Percentiles rank a stretch among this genome's conserved stretches.
phyloP scores from a whole-genome alignment of 2,329 filamentous ascomycete species.

The Xylaria sp. region DNA sequence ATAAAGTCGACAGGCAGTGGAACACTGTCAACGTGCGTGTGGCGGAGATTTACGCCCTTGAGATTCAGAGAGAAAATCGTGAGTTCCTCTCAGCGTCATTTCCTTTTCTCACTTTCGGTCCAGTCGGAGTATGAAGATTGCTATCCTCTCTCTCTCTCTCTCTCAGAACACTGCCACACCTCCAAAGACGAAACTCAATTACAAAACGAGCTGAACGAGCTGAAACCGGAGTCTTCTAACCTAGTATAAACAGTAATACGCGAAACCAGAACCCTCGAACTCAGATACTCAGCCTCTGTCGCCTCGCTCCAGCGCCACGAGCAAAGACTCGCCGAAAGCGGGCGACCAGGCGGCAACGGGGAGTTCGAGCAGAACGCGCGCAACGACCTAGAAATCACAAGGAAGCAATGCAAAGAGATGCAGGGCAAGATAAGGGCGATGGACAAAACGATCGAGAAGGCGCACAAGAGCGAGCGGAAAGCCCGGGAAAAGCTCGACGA shows the following conservation, averaged over 20 bases:
- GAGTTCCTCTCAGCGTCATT: background rate
- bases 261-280: background rate
- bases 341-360: conserved; percentile 8
- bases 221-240: background rate
- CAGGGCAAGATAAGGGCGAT: background rate
- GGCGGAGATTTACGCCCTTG: background rate
- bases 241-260: background rate
- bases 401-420: background rate
- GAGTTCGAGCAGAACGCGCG: conserved; percentile 10
- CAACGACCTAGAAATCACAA: background rate
- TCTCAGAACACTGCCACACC: background rate
- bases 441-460: background rate
- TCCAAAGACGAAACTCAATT: background rate
- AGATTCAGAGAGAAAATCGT: conserved; percentile 2
- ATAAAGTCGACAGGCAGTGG: background rate
- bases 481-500: background rate
- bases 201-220: too few species aligned
- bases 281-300: background rate
- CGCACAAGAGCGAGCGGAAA: background rate
- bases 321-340: background rate
- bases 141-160: background rate
- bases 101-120: background rate
- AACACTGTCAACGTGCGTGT: background rate
- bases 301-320: background rate
- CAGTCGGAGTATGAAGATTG: background rate